Evolutionary conservation across 495 filamentous ascomycete species (phyloP).

Genomic region (Parachaetomium inaequale): DNA sequence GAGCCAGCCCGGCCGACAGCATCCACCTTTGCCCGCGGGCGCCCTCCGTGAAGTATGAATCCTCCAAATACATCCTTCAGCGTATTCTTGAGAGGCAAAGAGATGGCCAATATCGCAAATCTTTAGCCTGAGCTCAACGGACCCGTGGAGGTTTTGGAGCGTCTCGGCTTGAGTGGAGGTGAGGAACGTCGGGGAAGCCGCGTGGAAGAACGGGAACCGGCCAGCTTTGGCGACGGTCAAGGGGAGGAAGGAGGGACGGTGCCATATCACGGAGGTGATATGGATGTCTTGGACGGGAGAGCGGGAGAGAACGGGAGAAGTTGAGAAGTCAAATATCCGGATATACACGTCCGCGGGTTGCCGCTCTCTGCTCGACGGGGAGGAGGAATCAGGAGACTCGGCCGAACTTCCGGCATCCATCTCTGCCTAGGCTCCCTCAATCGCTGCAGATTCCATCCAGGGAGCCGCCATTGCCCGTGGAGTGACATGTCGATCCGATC

Average conservation of each 20-base stretch:
- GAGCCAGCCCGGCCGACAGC: not conserved
- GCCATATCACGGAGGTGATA: not conserved
- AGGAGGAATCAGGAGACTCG: not conserved
- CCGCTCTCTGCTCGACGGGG: no score
- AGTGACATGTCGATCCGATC: not conserved
- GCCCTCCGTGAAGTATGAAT: not conserved
- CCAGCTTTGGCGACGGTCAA: not conserved
- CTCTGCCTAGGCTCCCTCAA: no score
- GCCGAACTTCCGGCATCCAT: no score
- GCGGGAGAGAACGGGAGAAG: not conserved
- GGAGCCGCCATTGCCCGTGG: not conserved
- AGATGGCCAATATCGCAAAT: not conserved
- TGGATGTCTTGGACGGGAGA: not conserved
- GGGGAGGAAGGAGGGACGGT: not conserved
- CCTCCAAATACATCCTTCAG: not conserved
- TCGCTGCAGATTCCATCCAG: not conserved
- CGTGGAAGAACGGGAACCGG: not conserved
- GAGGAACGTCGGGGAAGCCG: not conserved
- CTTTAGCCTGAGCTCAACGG: constrained; percentile 1
- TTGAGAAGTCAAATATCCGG: constrained; percentile 1
- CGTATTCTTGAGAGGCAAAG: not conserved
- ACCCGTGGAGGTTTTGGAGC: not conserved
- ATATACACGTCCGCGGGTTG: not conserved
- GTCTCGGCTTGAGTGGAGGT: not conserved
- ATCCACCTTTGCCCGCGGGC: not conserved